Evolutionary conservation across 2,329 filamentous ascomycete species (phyloP), one percentile per base, ranked within the genome.

Genomic region (Hypoxylon sp.): DNA sequence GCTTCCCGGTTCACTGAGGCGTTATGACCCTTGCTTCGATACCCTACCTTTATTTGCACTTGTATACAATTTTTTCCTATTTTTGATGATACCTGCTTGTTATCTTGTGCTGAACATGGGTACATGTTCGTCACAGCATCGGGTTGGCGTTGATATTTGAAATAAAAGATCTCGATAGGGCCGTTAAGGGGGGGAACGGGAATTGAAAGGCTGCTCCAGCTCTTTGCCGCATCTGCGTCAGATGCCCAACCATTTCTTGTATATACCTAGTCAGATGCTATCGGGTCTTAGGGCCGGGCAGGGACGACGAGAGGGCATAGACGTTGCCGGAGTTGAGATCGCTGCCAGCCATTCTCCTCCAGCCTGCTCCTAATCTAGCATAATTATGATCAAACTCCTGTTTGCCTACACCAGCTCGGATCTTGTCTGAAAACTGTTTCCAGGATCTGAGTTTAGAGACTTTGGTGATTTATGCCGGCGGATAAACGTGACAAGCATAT

Each of bases 1-100:
- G 73, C 69, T 26, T 83, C 80, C 2, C 76, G 76, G 64, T 82
- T 83, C 68, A 79, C 77, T 20, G 81, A 83, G 72, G 70, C 76
- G 53, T 74, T 82, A 57, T 81, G 72, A 78, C 28, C 50, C 61
- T 45, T 46, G 45, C 61, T 55, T 65, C 51, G 59, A 65, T 63
- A 62, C 62, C 58, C 55, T 66, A 53, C 60, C 42, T 57, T 64
- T 45, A 32, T 52, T 66, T 57, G 63, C 54, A 54, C 56, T 63
- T 64, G 53, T 71, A 57, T 66, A 66, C 53, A 69, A 69, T 64
- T 68, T 62, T 55, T 44, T 48, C 54, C 40, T 57, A 55, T 62
- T 66, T 68, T 68, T 66, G 61, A 73, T 75, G 71, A 73, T 75
- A 70, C 69, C 71, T 68, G 64, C 64, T 73, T 71, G 70, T 67